Conservation (phyloP, 225 moss, liverwort and hornwort genomes). For the Polytrichum commune region DNA sequence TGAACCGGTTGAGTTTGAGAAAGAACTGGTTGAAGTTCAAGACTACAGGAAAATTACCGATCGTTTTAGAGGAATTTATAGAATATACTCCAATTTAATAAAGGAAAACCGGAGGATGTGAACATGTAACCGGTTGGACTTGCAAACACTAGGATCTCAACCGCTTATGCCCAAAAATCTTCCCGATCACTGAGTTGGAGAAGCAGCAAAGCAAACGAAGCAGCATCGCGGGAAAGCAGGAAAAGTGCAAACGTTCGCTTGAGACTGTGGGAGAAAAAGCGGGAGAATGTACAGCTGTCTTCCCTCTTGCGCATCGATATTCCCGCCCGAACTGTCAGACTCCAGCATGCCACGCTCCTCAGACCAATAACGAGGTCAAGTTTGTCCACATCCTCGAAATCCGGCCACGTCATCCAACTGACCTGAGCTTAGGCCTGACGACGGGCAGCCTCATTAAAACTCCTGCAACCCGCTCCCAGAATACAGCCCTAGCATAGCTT, state of each 20-base stretch:
- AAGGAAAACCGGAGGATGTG: too few species aligned
- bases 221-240: background rate
- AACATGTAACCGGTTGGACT: too few species aligned
- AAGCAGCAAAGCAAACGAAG: background rate
- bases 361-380: background rate
- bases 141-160: too few species aligned
- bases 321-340: background rate
- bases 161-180: too few species aligned
- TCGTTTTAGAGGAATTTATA: too few species aligned
- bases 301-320: background rate
- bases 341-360: background rate
- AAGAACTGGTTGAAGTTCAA: too few species aligned
- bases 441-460: background rate
- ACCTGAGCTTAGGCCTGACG: background rate
- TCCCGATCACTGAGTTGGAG: too few species aligned
- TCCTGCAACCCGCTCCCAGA: background rate
- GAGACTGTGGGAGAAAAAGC: background rate
- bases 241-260: background rate
- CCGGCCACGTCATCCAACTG: background rate
- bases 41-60: too few species aligned
- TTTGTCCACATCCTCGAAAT: conserved; percentile 1
- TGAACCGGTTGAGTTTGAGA: too few species aligned
- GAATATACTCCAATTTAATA: too few species aligned
- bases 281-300: background rate
- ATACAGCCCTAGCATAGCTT: background rate